Evolutionary conservation across 805 yeast genomes (phyloP).

Genomic region (Candida piceae): DNA sequence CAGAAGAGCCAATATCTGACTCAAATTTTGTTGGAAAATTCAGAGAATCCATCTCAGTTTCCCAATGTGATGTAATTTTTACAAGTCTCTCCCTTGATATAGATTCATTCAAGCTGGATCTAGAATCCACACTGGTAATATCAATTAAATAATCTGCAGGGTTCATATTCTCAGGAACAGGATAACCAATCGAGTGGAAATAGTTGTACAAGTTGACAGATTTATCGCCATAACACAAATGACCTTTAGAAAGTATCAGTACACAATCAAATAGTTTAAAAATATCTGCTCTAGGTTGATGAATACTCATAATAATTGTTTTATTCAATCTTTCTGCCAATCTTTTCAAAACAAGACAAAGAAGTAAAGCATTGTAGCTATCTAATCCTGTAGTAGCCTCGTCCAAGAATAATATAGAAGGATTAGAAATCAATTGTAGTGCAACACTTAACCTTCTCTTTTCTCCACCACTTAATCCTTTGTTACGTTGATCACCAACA

Average conservation of each 20-base stretch:
- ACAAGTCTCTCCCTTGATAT: slow-evolving; percentile 32
- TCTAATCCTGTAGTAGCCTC: slow-evolving; percentile 90
- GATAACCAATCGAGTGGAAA: slow-evolving; percentile 43
- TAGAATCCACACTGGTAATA: slow-evolving; percentile 49
- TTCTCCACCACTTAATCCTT: slow-evolving; percentile 82
- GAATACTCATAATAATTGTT: slow-evolving; percentile 71
- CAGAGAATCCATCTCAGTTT: slow-evolving; percentile 21
- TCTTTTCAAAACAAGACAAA: slow-evolving; percentile 56
- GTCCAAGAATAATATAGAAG: slow-evolving; percentile 71
- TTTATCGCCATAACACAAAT: slow-evolving; percentile 42
- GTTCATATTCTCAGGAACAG: slow-evolving; percentile 43
- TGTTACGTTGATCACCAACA: slow-evolving; percentile 48
- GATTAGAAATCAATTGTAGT: slow-evolving; percentile 69
- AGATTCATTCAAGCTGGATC: slow-evolving; percentile 34
- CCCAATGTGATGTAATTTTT: slow-evolving; percentile 36
- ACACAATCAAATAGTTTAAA: slow-evolving; percentile 62
- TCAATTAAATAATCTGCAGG: slow-evolving; percentile 62
- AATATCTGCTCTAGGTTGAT: slow-evolving; percentile 81
- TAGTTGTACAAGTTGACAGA: slow-evolving; percentile 37
- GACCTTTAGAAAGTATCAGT: slow-evolving; percentile 63
- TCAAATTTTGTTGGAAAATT: no score
- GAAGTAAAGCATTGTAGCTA: slow-evolving; percentile 64
- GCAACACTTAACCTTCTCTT: slow-evolving; percentile 74
- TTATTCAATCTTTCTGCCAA: slow-evolving; percentile 53
- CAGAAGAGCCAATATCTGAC: no score